Conservation (phyloP, 257 asterid genomes). For the Jacaranda copaia region DNA sequence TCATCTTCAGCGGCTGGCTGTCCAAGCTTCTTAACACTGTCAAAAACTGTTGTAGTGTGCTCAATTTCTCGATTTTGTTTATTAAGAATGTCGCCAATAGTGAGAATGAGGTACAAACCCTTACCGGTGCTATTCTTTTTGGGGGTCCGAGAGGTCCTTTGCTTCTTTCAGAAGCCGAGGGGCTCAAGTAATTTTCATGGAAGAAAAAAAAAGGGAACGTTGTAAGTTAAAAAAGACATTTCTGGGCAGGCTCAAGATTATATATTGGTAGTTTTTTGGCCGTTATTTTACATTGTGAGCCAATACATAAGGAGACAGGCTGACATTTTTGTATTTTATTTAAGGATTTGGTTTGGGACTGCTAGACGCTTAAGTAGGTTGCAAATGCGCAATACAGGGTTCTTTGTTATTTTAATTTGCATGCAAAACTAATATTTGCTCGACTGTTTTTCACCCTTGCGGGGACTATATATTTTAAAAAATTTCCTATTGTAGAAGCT, state of each 20-base stretch:
- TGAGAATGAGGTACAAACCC: no score
- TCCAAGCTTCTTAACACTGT: conserved; percentile 73
- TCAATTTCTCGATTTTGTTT: conserved; percentile 16
- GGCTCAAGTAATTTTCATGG: no score
- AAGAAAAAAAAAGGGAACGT: no score
- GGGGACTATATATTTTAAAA: no score
- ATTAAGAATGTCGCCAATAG: background rate
- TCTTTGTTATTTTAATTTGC: background rate
- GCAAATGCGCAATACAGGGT: background rate
- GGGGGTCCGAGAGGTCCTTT: conserved; percentile 22
- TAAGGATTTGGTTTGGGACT: no score
- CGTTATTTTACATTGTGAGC: no score
- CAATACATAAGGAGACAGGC: no score
- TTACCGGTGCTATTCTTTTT: background rate
- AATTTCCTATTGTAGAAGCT: background rate
- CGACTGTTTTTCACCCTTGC: background rate
- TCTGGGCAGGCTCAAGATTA: no score
- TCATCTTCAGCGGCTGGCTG: conserved; percentile 96
- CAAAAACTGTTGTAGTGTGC: background rate
- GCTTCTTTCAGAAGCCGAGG: no score
- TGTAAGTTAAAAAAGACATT: no score
- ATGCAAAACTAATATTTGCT: background rate
- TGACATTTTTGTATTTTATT: no score
- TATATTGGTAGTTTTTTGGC: no score
- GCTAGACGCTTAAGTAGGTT: conserved; percentile 17